Evolutionary conservation across 306 rosid genomes (phyloP), one percentile per base, ranked within the genome.

Genomic region (Dalbergia cultrata): DNA sequence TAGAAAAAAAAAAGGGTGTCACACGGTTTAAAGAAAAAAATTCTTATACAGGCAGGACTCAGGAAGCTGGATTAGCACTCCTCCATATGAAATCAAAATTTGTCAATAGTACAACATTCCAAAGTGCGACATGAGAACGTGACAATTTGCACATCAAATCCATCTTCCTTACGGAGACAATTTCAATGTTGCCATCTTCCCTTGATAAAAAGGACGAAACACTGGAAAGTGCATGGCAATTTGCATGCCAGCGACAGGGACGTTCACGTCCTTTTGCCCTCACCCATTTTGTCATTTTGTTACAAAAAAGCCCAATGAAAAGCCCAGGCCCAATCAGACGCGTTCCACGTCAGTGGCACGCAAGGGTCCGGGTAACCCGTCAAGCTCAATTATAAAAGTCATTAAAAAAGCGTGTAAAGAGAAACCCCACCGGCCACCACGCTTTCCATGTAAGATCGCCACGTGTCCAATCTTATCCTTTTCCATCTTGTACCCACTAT

Each of bases 401-500:
- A 54, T 66, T 13, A 8, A 19, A 84, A 87, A 87, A 80, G 87
- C 78, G 71, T 9, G 73, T 26, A 22, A 21, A 13, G 11, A 47
- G 8, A 49, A 44, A 26, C 57, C 83, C 65, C 64, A 72, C 85
- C 61, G 35, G 7, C 89, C 75, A 79, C 64, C 87, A 60, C 54
- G 62, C 68, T 13, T 45, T 22, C 12, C 13, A 62, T 6, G 4
- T 2, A 0, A 1, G 2, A 77, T 37, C 43, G 84, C 80, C 95
- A 90, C 95, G 91, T 86, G 86, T 76, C 62, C 72, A 45, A 5
- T 16, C 91, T 90, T 92, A 90, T 91, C 95, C 92, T 22, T 83
- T 87, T 80, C 66, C 84, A 0, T 41, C 78, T 31, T n/a, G 5
- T 7, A 5, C 62, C 13, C 75, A 53, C 88, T 85, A 75, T 84